Percentiles rank a stretch among this genome's conserved stretches.
These are phyloP conservation scores for Kandelia obovata DNA, from an alignment of 345 rosid species.

Conservation along the genomic window DNA sequence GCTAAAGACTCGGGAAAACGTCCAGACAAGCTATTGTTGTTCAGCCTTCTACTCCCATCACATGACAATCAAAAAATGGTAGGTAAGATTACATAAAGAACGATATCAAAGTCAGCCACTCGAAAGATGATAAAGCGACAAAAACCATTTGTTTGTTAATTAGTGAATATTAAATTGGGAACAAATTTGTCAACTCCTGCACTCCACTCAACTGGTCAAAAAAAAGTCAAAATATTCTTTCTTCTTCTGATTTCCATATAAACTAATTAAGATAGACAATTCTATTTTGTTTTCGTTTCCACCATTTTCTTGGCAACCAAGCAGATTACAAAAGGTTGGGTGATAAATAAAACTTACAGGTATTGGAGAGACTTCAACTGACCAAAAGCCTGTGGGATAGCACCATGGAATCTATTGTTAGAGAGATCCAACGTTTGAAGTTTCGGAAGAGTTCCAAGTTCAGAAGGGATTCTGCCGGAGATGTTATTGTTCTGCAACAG, in stretches of 20 bases:
- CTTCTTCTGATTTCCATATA: not conserved
- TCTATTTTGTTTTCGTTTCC: not conserved
- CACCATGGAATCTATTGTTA: slow-evolving; percentile 63
- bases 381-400: slow-evolving; percentile 52
- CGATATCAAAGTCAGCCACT: not conserved
- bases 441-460: slow-evolving; percentile 59
- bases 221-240: not conserved
- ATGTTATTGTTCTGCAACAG: slow-evolving; percentile 87
- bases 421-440: slow-evolving; percentile 87
- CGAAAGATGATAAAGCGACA: not conserved
- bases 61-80: slow-evolving; percentile 33
- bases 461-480: slow-evolving; percentile 73
- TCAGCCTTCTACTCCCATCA: slow-evolving; percentile 74
- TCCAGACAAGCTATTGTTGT: slow-evolving; percentile 88
- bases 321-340: slow-evolving; percentile 3
- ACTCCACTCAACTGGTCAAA: not conserved
- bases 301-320: slow-evolving; percentile 22
- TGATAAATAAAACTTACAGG: slow-evolving; percentile 47
- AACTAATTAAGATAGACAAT: not conserved
- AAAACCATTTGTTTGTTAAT: slow-evolving; percentile 5
- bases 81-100: slow-evolving; percentile 20
- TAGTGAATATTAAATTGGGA: slow-evolving; percentile 2
- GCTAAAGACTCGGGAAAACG: slow-evolving; percentile 69
- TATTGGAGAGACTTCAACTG: slow-evolving; percentile 58
- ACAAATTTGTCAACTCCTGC: not conserved